These are phyloP conservation scores for Hericium erinaceus DNA, from an alignment of 768 basidiomycete species.

Conservation along the genomic window DNA sequence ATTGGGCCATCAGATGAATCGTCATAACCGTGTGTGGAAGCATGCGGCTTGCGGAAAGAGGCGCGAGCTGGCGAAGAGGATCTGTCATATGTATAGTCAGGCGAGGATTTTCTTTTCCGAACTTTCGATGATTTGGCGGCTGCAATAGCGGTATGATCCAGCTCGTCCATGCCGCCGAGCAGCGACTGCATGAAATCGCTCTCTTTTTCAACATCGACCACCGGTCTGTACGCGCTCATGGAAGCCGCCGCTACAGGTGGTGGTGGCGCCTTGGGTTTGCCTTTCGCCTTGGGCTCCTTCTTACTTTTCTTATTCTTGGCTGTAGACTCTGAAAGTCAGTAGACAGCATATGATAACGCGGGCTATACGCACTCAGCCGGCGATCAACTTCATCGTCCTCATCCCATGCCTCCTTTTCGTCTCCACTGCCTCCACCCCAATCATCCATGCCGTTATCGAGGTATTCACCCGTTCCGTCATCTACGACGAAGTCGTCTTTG, in stretches of 20 bases:
- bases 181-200: constrained; percentile 83
- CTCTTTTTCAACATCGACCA: constrained; percentile 70
- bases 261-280: constrained; percentile 40
- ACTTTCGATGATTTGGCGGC: constrained; percentile 24
- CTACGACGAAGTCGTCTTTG: constrained; percentile 89
- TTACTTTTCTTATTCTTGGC: constrained; percentile 31
- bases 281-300: constrained; percentile 31
- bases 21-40: constrained; percentile 15
- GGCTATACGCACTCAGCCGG: constrained; percentile 10
- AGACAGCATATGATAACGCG: background rate
- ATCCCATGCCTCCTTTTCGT: constrained; percentile 37
- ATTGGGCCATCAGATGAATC: constrained; percentile 22
- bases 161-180: constrained; percentile 57
- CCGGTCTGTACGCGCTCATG: constrained; percentile 74
- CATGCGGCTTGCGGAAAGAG: constrained; percentile 6
- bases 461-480: constrained; percentile 87
- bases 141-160: constrained; percentile 28
- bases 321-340: constrained; percentile 13
- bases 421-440: constrained; percentile 57
- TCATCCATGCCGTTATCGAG: constrained; percentile 97
- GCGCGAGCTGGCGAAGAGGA: constrained; percentile 17
- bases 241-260: constrained; percentile 36
- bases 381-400: constrained; percentile 30
- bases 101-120: constrained; percentile 67
- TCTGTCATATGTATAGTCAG: constrained; percentile 18